Conservation (phyloP, 202 grass and related monocot species). For the Carex sylvatica region DNA sequence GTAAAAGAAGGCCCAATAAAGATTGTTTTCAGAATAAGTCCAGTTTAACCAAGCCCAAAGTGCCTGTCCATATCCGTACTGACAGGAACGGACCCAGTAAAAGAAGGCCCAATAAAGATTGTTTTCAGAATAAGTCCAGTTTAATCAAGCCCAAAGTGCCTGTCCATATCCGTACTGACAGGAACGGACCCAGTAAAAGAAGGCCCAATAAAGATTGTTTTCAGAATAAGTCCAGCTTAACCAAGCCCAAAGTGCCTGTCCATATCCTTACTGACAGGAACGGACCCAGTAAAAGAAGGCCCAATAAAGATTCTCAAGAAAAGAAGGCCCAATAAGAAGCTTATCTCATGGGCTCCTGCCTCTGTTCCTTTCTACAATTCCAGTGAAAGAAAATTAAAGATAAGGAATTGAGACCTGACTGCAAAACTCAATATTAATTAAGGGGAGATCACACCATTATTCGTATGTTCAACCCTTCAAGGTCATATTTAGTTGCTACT, state of each 20-base stretch:
- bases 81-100: neutral
- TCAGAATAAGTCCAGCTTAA: no score
- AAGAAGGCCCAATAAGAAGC: neutral
- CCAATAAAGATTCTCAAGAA: neutral
- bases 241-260: no score
- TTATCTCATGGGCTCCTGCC: neutral
- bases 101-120: neutral
- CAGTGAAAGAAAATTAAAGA: neutral
- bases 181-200: neutral
- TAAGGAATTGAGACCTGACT: neutral
- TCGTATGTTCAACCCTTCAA: neutral
- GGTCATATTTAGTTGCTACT: no score
- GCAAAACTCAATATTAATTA: neutral
- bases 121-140: no score
- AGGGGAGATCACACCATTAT: neutral
- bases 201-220: neutral
- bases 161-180: no score
- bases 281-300: neutral
- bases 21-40: no score
- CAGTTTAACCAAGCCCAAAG: no score
- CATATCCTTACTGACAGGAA: no score
- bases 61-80: no score
- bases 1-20: neutral
- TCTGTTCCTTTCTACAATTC: neutral
- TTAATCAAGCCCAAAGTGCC: no score